phyloP scores from a whole-genome alignment of 148 eudicot genomes.

The Gaultheria prostrata region DNA sequence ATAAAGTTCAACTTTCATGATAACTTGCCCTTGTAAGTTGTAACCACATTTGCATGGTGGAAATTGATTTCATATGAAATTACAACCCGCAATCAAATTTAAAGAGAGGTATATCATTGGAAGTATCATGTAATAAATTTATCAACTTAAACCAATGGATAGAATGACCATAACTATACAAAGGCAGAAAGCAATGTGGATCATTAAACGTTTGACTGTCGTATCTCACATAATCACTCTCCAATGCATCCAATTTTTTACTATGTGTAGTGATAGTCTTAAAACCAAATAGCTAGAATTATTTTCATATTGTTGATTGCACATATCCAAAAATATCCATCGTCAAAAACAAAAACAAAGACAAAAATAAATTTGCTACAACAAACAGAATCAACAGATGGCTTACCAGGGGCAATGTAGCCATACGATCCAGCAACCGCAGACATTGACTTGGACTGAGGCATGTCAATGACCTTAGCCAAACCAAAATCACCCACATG shows the following conservation, averaged over 20 bases:
- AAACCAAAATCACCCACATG: constrained; percentile 99
- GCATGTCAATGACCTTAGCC: constrained; percentile 98
- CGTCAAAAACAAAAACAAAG: background rate
- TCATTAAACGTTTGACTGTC: background rate
- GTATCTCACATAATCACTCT: background rate
- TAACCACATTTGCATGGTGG: background rate
- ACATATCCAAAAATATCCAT: background rate
- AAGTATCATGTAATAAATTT: background rate
- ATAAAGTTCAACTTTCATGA: background rate
- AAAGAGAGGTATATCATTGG: background rate
- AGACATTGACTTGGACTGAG: constrained; percentile 86
- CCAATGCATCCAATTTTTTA: background rate
- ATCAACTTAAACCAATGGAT: background rate
- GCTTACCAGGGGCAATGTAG: constrained; percentile 93
- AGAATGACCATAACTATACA: background rate
- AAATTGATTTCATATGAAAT: background rate
- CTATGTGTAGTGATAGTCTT: background rate
- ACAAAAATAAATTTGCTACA: background rate
- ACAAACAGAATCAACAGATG: constrained; percentile 3
- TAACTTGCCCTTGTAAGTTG: background rate
- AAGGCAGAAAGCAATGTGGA: background rate
- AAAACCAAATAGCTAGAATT: background rate
- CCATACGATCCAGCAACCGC: constrained; percentile 99
- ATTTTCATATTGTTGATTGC: background rate
- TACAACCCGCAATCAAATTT: background rate